phyloP scores from a whole-genome alignment of 2,329 filamentous ascomycete species.

The Penicillium sclerotiorum region DNA sequence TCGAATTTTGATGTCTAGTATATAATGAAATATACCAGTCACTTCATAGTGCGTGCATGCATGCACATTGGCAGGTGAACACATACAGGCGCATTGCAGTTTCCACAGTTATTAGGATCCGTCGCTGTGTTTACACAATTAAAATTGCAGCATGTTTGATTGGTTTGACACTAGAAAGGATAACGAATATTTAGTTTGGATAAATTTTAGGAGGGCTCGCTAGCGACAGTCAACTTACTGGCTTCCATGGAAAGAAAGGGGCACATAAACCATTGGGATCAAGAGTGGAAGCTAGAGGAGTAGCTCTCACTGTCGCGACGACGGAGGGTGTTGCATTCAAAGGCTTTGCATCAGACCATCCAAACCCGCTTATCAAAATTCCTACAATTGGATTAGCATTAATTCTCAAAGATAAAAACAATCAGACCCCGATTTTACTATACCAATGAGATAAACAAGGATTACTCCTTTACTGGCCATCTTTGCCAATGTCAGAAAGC shows the following conservation, averaged over 20 bases:
- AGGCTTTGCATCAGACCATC: constrained; percentile 7
- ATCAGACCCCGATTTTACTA: not conserved
- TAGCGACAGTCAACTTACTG: no score
- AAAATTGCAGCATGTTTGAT: constrained; percentile 16
- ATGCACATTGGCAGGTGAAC: no score
- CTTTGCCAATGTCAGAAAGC: not conserved
- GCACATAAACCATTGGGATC: constrained; percentile 6
- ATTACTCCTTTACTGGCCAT: constrained; percentile 8
- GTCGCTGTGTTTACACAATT: constrained; percentile 7
- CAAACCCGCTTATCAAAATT: not conserved
- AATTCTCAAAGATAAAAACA: not conserved
- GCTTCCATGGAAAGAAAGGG: constrained; percentile 11
- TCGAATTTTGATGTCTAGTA: not conserved
- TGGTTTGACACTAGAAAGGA: constrained; percentile 12
- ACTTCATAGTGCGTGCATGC: not conserved
- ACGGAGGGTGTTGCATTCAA: constrained; percentile 5
- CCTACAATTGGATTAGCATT: not conserved
- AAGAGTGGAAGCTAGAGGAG: not conserved
- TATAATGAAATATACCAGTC: not conserved
- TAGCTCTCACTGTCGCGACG: constrained; percentile 3
- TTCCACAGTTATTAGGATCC: constrained; percentile 10
- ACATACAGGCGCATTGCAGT: constrained; percentile 10
- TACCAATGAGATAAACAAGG: constrained; percentile 3
- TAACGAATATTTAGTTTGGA: not conserved
- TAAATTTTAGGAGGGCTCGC: not conserved